Conservation (phyloP, 768 basidiomycete species). For the Solioccasus polychromus region DNA sequence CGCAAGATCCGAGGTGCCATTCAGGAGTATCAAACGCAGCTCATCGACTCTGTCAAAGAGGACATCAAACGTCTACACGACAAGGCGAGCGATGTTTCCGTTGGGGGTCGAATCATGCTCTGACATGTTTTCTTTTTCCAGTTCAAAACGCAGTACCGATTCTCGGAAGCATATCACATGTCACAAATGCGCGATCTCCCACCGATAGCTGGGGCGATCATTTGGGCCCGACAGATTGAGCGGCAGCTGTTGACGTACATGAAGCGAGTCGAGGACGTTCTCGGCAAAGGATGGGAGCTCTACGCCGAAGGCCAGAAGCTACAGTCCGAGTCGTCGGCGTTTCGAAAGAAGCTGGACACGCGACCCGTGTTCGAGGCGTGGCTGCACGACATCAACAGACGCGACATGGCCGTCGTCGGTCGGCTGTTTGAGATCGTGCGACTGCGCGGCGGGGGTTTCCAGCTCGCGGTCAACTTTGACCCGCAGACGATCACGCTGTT, state of each 20-base stretch:
- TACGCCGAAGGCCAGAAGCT: slow-evolving; percentile 99
- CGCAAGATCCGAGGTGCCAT: slow-evolving; percentile 94
- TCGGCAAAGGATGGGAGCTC: slow-evolving; percentile 97
- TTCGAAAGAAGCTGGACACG: slow-evolving; percentile 95
- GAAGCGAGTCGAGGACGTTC: slow-evolving; percentile 98
- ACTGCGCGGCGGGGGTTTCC: slow-evolving; percentile 69
- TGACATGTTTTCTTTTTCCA: slow-evolving; percentile 25
- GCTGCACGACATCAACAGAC: slow-evolving; percentile 91
- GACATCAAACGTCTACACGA: slow-evolving; percentile 95
- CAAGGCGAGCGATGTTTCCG: slow-evolving; percentile 49
- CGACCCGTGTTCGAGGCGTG: slow-evolving; percentile 94
- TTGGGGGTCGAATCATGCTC: neutral
- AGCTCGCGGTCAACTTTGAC: slow-evolving; percentile 96
- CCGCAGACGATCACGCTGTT: slow-evolving; percentile 97
- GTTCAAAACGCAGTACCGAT: slow-evolving; percentile 96
- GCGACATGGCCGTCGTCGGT: slow-evolving; percentile 90
- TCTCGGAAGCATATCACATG: slow-evolving; percentile 97
- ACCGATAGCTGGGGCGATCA: slow-evolving; percentile 96
- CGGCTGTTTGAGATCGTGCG: slow-evolving; percentile 89
- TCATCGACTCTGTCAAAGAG: slow-evolving; percentile 98
- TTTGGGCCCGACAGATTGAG: slow-evolving; percentile 99
- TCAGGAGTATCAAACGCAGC: slow-evolving; percentile 97
- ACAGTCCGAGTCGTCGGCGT: slow-evolving; percentile 85
- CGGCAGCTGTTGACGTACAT: slow-evolving; percentile 94
- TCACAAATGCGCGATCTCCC: slow-evolving; percentile 97